Evolutionary conservation across 1,284 basidiomycete species (phyloP), one percentile per base, ranked within the genome.

Genomic region (Rhodotorula sp.): DNA sequence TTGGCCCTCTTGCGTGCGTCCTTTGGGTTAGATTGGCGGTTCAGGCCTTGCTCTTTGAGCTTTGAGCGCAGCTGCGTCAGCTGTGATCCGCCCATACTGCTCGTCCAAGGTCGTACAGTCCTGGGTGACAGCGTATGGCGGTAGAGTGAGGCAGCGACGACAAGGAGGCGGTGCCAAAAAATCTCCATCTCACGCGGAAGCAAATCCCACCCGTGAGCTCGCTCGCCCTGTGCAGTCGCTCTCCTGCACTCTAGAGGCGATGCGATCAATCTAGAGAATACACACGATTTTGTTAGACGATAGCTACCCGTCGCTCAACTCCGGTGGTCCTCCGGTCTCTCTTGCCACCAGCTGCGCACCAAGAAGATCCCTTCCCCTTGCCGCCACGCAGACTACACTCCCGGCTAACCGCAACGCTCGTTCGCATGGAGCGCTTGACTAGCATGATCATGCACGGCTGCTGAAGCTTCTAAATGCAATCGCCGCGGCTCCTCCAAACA

Each of bases 1-100:
- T 79, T 80, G 18, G 85, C 80, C 72, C 83, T 78, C 87, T 87
- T 84, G 87, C 90, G 79, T 86, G 85, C 81, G 92, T 94, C 76
- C 59, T 80, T 83, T 26, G 84, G 82, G 65, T 85, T 82, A 51
- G 81, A 80, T 52, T 87, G 85, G 15, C 87, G 86, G 29, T 86
- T 86, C 20, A 95, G 82, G 0, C 93, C 93, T 1, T 91, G 90
- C 63, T 89, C 85, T 5, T 86, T 86, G 65, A 97, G 85, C 7
- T 92, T 91, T 20, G 88, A 85, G 81, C 95, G 95, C 76, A 97
- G 89, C 83, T 96, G 93, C 43, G 88, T 84, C 34, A 97, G 86
- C 82, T 93, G 91, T 3, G 91, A 93, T 68, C 89, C 88, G 29
- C 76, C 78, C 76, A 74, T 75, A 1, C n/a, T 31, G 46, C 43